Evolutionary conservation across 2,329 filamentous ascomycete species (phyloP).

Genomic region (Trichoderma sp.): DNA sequence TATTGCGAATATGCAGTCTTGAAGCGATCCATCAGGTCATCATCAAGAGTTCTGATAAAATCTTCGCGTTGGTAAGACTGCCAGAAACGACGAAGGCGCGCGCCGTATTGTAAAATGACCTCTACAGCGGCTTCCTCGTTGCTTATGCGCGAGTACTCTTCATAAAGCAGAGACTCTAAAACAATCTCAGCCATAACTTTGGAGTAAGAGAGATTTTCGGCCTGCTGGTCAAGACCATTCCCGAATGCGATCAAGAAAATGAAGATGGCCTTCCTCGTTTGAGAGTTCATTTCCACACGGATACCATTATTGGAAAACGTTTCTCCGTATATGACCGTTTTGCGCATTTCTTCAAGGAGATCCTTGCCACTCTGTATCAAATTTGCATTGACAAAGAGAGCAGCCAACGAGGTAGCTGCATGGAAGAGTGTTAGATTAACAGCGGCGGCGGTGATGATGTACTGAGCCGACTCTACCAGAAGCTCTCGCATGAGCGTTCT

Average conservation of each 20-base stretch:
- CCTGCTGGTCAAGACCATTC: constrained; percentile 36
- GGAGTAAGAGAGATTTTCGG: constrained; percentile 21
- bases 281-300: constrained; percentile 32
- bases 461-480: neutral
- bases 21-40: neutral
- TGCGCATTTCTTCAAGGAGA: neutral
- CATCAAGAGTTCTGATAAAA: neutral
- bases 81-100: neutral
- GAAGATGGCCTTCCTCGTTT: constrained; percentile 38
- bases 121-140: neutral
- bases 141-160: neutral
- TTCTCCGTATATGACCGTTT: neutral
- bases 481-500: neutral
- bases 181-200: neutral
- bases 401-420: neutral
- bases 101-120: neutral
- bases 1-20: neutral
- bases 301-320: neutral
- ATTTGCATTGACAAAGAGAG: neutral
- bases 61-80: neutral
- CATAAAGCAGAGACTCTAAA: neutral
- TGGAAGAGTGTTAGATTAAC: neutral
- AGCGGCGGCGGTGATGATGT: neutral
- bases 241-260: constrained; percentile 47
- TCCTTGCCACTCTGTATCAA: neutral